These are phyloP conservation scores for Colletotrichum musicola DNA, from an alignment of 2,329 filamentous ascomycete genomes.

Conservation along the genomic window DNA sequence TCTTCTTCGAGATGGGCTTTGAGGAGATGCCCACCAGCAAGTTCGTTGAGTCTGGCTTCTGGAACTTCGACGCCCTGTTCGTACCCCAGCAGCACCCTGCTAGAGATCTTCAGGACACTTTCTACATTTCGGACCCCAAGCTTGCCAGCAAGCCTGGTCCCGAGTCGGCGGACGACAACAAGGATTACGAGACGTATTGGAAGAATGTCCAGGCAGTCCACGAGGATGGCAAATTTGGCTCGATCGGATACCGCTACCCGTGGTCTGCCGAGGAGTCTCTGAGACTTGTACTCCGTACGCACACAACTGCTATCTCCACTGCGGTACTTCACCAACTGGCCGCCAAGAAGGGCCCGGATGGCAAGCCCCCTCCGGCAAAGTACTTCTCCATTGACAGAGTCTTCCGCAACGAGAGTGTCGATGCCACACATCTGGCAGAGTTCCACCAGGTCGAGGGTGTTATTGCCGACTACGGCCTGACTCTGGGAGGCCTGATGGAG, in stretches of 20 bases:
- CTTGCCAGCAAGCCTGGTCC: slow-evolving; percentile 77
- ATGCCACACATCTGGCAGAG: slow-evolving; percentile 95
- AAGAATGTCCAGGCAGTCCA: slow-evolving; percentile 89
- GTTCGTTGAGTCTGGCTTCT: slow-evolving; percentile 97
- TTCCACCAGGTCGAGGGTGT: slow-evolving; percentile 99
- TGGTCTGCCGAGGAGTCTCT: slow-evolving; percentile 91
- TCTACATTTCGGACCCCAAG: slow-evolving; percentile 94
- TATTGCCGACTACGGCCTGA: slow-evolving; percentile 95
- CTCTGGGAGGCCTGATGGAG: slow-evolving; percentile 91
- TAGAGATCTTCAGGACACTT: slow-evolving; percentile 96
- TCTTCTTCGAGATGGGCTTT: slow-evolving; percentile 99
- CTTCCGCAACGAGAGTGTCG: slow-evolving; percentile 97
- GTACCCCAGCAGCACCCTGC: slow-evolving; percentile 83
- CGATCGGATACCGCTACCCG: slow-evolving; percentile 95
- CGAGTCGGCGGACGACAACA: slow-evolving; percentile 65
- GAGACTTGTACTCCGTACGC: slow-evolving; percentile 90
- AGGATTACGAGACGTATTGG: slow-evolving; percentile 88
- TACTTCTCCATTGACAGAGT: slow-evolving; percentile 99
- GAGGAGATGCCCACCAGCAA: slow-evolving; percentile 96
- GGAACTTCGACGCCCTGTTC: slow-evolving; percentile 58
- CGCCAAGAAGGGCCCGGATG: slow-evolving; percentile 80
- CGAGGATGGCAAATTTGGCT: slow-evolving; percentile 91
- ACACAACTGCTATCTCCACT: slow-evolving; percentile 93
- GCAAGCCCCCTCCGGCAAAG: slow-evolving; percentile 76
- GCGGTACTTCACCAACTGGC: slow-evolving; percentile 93